These are phyloP conservation scores for Ambrosiella beaveri DNA, from an alignment of 2,329 filamentous ascomycete species.

Conservation along the genomic window DNA sequence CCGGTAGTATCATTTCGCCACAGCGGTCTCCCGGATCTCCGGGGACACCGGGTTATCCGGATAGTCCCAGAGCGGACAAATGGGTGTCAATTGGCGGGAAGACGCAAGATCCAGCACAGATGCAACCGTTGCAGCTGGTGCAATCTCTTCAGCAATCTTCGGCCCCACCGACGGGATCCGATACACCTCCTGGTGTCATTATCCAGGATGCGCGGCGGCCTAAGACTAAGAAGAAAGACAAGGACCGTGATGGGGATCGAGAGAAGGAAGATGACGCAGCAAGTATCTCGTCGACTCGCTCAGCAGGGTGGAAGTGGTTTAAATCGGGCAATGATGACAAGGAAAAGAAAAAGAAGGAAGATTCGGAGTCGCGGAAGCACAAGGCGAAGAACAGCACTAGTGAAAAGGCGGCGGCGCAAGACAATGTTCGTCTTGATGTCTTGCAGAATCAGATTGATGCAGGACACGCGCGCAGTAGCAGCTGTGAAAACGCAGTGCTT, in stretches of 20 bases:
- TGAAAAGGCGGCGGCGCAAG: conserved; percentile 30
- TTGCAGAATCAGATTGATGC: conserved; percentile 75
- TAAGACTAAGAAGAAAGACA: conserved; percentile 56
- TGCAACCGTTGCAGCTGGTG: conserved; percentile 38
- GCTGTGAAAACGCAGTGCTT: conserved; percentile 67
- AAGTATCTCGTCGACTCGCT: conserved; percentile 47
- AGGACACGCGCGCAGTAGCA: conserved; percentile 31
- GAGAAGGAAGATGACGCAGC: conserved; percentile 48
- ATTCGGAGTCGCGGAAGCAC: conserved; percentile 47
- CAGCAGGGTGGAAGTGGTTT: conserved; percentile 61
- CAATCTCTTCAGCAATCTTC: conserved; percentile 37
- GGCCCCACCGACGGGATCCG: background rate
- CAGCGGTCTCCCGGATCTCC: conserved; percentile 1
- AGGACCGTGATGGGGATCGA: conserved; percentile 46
- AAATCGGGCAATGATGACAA: conserved; percentile 55
- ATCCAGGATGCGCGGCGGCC: too few relatives aligned
- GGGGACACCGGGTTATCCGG: background rate
- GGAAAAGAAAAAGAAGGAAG: conserved; percentile 35
- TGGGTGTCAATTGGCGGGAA: conserved; percentile 1
- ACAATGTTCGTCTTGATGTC: conserved; percentile 70
- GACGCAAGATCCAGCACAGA: conserved; percentile 9
- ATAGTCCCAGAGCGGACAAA: conserved; percentile 2
- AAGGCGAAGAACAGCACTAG: conserved; percentile 45
- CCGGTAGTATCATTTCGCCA: conserved; percentile 5
- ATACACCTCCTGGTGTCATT: background rate